Conservation (phyloP, 345 rosid genomes). For the Dipteronia dyeriana region DNA sequence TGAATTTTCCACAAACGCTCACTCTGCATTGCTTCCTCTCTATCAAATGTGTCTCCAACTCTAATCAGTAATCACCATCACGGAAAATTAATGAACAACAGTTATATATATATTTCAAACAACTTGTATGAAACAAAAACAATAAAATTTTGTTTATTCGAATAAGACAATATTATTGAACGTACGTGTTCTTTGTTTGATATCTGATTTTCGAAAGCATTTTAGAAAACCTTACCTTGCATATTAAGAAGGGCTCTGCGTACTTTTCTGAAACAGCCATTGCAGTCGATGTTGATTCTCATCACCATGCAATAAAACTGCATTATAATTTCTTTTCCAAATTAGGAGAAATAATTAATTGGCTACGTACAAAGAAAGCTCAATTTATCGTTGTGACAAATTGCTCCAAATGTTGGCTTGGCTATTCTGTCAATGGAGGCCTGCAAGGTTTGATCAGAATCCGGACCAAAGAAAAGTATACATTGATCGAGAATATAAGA, state of each 20-base stretch:
- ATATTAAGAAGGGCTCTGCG: slow-evolving; percentile 43
- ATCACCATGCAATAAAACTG: slow-evolving; percentile 48
- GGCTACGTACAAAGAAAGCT: background rate
- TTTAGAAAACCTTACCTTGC: slow-evolving; percentile 27
- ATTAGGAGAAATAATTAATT: background rate
- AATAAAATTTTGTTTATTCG: too few relatives aligned
- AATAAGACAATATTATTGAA: too few relatives aligned
- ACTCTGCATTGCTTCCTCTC: slow-evolving; percentile 47
- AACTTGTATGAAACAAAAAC: too few relatives aligned
- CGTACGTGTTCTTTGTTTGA: too few relatives aligned
- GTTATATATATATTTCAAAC: too few relatives aligned
- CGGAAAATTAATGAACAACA: too few relatives aligned
- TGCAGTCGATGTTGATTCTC: slow-evolving; percentile 57
- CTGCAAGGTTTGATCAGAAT: slow-evolving; percentile 5
- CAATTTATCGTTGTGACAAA: background rate
- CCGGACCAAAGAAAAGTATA: slow-evolving; percentile 12
- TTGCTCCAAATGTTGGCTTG: slow-evolving; percentile 17
- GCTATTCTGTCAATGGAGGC: slow-evolving; percentile 29
- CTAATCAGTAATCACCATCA: slow-evolving; percentile 25
- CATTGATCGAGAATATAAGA: slow-evolving; percentile 7
- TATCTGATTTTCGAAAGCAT: background rate
- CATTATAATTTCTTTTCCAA: background rate
- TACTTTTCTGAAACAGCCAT: slow-evolving; percentile 53
- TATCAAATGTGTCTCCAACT: slow-evolving; percentile 45
- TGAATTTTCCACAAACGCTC: slow-evolving; percentile 38